phyloP scores from a whole-genome alignment of 2,329 filamentous ascomycete genomes.

The Pseudogymnoascus pannorum region DNA sequence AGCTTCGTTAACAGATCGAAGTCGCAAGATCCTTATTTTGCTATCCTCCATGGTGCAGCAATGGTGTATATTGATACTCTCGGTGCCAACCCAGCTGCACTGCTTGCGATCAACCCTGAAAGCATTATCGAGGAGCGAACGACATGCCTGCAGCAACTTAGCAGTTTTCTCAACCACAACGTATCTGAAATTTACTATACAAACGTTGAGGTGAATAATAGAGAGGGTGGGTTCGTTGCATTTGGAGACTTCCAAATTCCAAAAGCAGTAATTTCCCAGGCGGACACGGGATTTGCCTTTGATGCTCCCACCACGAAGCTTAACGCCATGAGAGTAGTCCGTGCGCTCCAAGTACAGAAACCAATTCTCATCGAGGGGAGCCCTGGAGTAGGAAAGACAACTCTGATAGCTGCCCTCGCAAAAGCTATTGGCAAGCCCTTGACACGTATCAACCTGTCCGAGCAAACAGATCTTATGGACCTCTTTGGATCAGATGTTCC shows the following conservation, averaged over 20 bases:
- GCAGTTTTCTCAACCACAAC: conserved; percentile 57
- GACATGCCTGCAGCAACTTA: conserved; percentile 66
- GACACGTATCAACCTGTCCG: conserved; percentile 92
- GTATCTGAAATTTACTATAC: conserved; percentile 58
- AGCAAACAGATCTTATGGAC: conserved; percentile 97
- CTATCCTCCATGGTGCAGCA: conserved; percentile 75
- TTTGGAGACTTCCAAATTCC: conserved; percentile 71
- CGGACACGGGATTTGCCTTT: conserved; percentile 64
- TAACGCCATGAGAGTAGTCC: conserved; percentile 85
- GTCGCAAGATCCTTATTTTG: conserved; percentile 37
- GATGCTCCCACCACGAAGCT: conserved; percentile 81
- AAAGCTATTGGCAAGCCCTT: conserved; percentile 71
- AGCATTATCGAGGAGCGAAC: conserved; percentile 64
- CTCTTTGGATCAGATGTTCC: conserved; percentile 95
- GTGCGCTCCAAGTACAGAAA: conserved; percentile 81
- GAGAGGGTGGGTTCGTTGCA: conserved; percentile 43
- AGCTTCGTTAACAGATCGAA: conserved; percentile 69
- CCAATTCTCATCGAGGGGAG: conserved; percentile 93
- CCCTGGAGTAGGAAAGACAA: conserved; percentile 97
- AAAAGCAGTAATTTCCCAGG: conserved; percentile 40
- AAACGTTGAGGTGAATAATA: conserved; percentile 50
- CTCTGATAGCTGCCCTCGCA: conserved; percentile 78
- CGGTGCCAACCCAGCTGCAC: conserved; percentile 86
- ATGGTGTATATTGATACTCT: conserved; percentile 95
- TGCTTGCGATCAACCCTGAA: conserved; percentile 65